Evolutionary conservation across 768 basidiomycete species (phyloP), one percentile per base, ranked within the genome.

Genomic region (Mycena maculata): DNA sequence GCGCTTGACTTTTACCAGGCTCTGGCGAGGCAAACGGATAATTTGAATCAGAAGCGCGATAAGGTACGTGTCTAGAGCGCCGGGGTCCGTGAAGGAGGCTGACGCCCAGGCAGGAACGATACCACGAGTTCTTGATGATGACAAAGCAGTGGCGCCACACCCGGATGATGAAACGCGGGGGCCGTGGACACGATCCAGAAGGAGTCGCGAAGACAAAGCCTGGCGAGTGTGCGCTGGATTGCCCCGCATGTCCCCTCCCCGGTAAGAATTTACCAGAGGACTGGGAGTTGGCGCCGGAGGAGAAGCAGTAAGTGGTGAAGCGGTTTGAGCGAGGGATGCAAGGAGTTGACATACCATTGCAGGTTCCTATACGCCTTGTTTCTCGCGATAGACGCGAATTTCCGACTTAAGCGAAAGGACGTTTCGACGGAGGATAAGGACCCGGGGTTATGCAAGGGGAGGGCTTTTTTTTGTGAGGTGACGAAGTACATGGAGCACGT

Each of bases 351-450:
- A n/a, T n/a, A n/a, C n/a, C n/a, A n/a, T n/a, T n/a, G 12, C 13
- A 76, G 75, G 39, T 77, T 72, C 52, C 50, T 77, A 13, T 74
- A 72, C 68, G 71, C 45, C 62, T 62, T 73, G 38, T 70, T 44
- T 42, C 44, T 69, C n/a, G n/a, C n/a, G n/a, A n/a, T n/a, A n/a
- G n/a, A n/a, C n/a, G n/a, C n/a, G n/a, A n/a, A n/a, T n/a, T 76
- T 76, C 60, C 61, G 67, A 2, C 66, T 75, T 16, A 75, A 74
- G 50, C 63, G 68, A 12, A 48, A 47, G 25, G 10, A 55, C 1
- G 33, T 52, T 2, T 36, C 23, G 20, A 59, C 44, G 23, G 54
- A 49, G 7, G 20, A 27, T n/a, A 44, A 49, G 49, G 59, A 60
- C n/a, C 31, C 50, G 12, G 50, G 42, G 10, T n/a, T 70, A 0